Evolutionary conservation across 2,329 filamentous ascomycete species (phyloP), one percentile per base, ranked within the genome.

Genomic region (Epichloe brachyelytri): DNA sequence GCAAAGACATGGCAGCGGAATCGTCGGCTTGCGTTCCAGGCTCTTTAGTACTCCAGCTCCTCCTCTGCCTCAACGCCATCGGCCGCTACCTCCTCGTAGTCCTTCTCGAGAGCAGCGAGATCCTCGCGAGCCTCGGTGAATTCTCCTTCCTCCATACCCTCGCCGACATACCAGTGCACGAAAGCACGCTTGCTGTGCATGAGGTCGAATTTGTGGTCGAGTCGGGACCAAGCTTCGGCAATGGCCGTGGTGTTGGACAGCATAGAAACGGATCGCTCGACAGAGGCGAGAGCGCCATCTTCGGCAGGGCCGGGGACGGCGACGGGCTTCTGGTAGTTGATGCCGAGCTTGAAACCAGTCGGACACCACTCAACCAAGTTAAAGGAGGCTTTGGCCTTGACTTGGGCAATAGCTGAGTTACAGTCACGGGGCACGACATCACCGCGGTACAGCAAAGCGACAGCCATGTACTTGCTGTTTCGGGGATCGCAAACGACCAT

Each of bases 121-220:
- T 93, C 87, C 73, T 93, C 87, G 60, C 87, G 83, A 55, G 87
- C 87, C 71, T 93, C 87, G 56, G 83, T 86, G 74, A 93, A 93
- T 70, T 93, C 87, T 62, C 87, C 87, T 68, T 93, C 87, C 74
- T 93, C 87, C 87, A 93, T 93, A 72, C 87, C 87, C 73, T 93
- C 87, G 58, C 87, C 87, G 50, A 93, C 87, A 59, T 86, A 86
- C 83, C 83, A 86, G 71, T 86, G 82, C 44, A 86, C 82, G 61
- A 86, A 86, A 54, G 83, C 82, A 58, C 83, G 82, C 78, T 86
- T 86, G 71, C 77, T 82, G 76, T 86, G 85, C 83, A 86, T 86
- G 61, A 86, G 82, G 61, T 86, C 82, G 68, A 86, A 86, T 73
- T 86, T 86, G 76, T 83, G 74, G 70, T 85, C 81, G 46, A 86